Conservation (phyloP, 2,329 filamentous ascomycete species). For the Thielaviopsis cerberus region DNA sequence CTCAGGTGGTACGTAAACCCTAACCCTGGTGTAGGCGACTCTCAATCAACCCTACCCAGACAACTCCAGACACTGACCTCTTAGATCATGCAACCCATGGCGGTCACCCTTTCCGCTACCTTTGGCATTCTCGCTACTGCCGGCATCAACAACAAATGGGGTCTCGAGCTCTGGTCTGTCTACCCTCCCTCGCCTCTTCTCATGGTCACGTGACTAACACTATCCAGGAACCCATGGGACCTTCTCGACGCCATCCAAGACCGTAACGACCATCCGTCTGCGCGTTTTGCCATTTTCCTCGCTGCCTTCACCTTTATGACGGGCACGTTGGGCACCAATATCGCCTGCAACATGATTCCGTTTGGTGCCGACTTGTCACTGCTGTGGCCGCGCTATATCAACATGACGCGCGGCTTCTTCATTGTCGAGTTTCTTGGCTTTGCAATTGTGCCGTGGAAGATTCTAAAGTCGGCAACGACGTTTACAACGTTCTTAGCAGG, state of each 20-base stretch:
- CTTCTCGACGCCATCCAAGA: slow-evolving; percentile 21
- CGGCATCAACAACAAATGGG: slow-evolving; percentile 19
- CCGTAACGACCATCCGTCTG: slow-evolving; percentile 18
- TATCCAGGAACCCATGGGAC: slow-evolving; percentile 22
- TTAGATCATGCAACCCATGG: slow-evolving; percentile 18
- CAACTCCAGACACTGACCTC: slow-evolving; percentile 17
- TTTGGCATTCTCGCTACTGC: slow-evolving; percentile 18
- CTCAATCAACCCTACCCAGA: neutral
- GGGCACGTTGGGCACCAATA: slow-evolving; percentile 15
- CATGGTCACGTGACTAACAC: neutral
- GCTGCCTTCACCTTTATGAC: slow-evolving; percentile 15
- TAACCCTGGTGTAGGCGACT: too few relatives aligned
- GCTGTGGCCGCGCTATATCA: slow-evolving; percentile 18
- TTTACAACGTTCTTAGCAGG: neutral
- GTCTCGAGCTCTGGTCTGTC: slow-evolving; percentile 8
- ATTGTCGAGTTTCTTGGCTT: slow-evolving; percentile 18
- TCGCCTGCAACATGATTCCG: slow-evolving; percentile 18
- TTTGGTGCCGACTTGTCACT: slow-evolving; percentile 20
- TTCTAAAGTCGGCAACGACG: neutral
- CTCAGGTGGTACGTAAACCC: neutral
- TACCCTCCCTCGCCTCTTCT: neutral
- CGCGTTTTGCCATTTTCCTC: slow-evolving; percentile 20
- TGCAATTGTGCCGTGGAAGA: slow-evolving; percentile 17
- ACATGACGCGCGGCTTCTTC: slow-evolving; percentile 18
- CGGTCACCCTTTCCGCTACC: slow-evolving; percentile 16